These are phyloP conservation scores for Recurvomyces mirabilis DNA, from an alignment of 495 filamentous ascomycete species.

Conservation along the genomic window DNA sequence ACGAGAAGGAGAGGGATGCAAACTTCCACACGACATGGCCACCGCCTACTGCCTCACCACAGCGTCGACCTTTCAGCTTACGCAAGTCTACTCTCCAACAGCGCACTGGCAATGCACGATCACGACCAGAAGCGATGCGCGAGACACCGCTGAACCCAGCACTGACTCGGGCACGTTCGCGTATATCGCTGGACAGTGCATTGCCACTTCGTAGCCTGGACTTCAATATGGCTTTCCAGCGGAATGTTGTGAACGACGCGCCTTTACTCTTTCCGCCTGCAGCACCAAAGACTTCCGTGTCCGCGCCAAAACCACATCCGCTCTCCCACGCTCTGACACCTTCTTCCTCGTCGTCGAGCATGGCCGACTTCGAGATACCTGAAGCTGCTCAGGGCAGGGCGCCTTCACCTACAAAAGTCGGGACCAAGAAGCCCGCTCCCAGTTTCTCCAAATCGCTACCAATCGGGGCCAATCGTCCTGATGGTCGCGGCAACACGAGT, in stretches of 20 bases:
- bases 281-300: conserved; percentile 24
- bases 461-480: conserved; percentile 42
- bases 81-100: conserved; percentile 82
- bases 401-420: no score
- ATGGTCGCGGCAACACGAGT: not conserved
- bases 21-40: conserved; percentile 26
- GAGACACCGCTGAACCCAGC: conserved; percentile 12
- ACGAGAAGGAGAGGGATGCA: conserved; percentile 23
- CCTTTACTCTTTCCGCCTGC: conserved; percentile 12
- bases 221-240: conserved; percentile 39
- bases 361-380: no score
- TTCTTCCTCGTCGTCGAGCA: conserved; percentile 69
- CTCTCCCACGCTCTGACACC: conserved; percentile 74
- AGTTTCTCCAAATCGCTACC: conserved; percentile 77
- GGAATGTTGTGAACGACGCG: conserved; percentile 16
- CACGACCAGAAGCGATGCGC: conserved; percentile 24
- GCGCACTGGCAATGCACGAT: conserved; percentile 36
- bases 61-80: conserved; percentile 51
- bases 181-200: conserved; percentile 64
- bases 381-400: no score
- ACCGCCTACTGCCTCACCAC: conserved; percentile 31
- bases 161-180: conserved; percentile 38
- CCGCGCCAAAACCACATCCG: conserved; percentile 58
- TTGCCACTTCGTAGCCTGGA: conserved; percentile 42
- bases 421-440: no score